Evolutionary conservation across 2,329 filamentous ascomycete species (phyloP), one percentile per base, ranked within the genome.

Genomic region (Trichoderma koningii): DNA sequence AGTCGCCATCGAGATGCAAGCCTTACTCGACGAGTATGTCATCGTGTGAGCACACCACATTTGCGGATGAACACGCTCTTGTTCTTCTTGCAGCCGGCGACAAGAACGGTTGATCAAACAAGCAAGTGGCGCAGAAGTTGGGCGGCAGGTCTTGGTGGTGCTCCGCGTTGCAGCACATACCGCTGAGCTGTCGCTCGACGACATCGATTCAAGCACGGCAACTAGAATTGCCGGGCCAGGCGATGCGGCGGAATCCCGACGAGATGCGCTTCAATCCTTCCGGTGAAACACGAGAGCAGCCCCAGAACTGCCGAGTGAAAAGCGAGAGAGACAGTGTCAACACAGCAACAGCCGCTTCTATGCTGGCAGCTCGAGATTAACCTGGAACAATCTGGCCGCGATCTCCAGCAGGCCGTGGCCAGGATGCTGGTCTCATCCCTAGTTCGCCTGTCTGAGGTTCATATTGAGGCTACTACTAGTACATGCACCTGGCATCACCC

Each of bases 341-440:
- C 47, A 61, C 12, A 34, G 42, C 47, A 28, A 51, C 38, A 7
- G 34, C 23, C 38, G 57, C 28, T 30, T 61, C 30, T 14, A 2
- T 17, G 17, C 10, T 34, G 15, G 19, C 57, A 30, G 41, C 30
- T 60, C n/a, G 47, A 60, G 44, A 44, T 61, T 61, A 47, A 19
- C 57, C 57, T 60, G 56, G 28, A 48, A 48, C 44, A 61, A 41
- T 19, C 6, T 7, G 34, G 30, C 53, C 30, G 26, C 10, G 44
- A 52, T 61, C 57, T 61, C 45, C 57, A 60, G 5, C 30, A 48
- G 15, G 15, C 10, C 45, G 42, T 34, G 3, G 19, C 45, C 47
- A 21, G 47, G 47, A 52, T 61, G 47, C 30, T 12, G 41, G 45
- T 61, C 45, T 44, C 17, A 42, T 52, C 34, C 47, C 57, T n/a